A percentile compares a stretch with the other conserved stretches of the same genome.
These are phyloP conservation scores for Nicotiana knightiana DNA, from an alignment of 257 asterid genomes.

Conservation along the genomic window DNA sequence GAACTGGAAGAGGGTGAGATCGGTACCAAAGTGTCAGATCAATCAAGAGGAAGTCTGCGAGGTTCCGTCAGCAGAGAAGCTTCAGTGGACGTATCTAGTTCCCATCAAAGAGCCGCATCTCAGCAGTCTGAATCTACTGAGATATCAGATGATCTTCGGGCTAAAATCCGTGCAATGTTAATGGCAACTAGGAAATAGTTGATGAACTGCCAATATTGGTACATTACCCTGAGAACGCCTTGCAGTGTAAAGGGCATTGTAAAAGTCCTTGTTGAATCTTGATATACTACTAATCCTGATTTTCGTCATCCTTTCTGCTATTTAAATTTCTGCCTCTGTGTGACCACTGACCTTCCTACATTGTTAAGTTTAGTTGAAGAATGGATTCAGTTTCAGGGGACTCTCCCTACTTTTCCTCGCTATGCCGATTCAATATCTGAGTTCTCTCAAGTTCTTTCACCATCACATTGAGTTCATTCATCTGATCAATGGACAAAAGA, in stretches of 20 bases:
- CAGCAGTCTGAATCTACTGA: conserved; percentile 41
- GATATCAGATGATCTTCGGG: conserved; percentile 74
- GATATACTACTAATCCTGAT: neutral
- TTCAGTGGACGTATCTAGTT: conserved; percentile 21
- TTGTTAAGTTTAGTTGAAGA: no score
- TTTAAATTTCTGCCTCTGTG: neutral
- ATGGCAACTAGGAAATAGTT: conserved; percentile 26
- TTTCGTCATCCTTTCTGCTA: neutral
- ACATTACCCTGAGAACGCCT: neutral
- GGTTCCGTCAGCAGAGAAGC: conserved; percentile 37
- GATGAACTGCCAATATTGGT: neutral
- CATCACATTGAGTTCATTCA: no score
- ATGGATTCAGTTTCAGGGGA: no score
- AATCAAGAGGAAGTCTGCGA: conserved; percentile 28
- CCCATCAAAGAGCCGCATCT: conserved; percentile 35
- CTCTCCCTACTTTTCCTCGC: no score
- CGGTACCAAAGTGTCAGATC: conserved; percentile 42
- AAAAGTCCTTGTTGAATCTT: neutral
- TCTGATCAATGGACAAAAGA: no score
- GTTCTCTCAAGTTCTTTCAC: no score
- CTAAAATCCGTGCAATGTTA: conserved; percentile 63
- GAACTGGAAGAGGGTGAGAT: conserved; percentile 85
- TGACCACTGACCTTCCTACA: no score
- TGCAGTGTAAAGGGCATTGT: neutral
- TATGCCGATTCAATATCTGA: no score